A percentile compares a stretch with the other conserved stretches of the same genome.
phyloP scores from a whole-genome alignment of 139 green algal genomes.

The Coccomyxa sp. region DNA sequence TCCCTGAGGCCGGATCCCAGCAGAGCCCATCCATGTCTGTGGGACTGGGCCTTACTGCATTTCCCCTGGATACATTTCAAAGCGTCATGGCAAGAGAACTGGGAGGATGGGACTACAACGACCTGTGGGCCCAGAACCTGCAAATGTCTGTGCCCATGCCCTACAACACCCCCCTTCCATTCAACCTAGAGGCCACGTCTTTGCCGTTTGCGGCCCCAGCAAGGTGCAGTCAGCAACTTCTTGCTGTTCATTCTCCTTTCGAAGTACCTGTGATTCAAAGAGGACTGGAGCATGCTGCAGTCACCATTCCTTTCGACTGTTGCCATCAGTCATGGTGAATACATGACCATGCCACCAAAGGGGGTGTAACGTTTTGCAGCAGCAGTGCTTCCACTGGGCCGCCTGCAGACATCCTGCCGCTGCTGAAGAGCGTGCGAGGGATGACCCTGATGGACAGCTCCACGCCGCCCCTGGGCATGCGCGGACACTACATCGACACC shows the following conservation, averaged over 20 bases:
- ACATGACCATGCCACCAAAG: too few relatives aligned
- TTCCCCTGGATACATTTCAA: neutral
- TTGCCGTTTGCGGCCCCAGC: too few relatives aligned
- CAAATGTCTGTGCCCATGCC: neutral
- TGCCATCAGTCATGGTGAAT: too few relatives aligned
- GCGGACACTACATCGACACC: constrained; percentile 5
- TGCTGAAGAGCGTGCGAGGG: neutral
- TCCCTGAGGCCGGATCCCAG: neutral
- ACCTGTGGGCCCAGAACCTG: neutral
- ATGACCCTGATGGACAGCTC: neutral
- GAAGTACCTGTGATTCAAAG: too few relatives aligned
- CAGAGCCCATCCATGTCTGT: neutral
- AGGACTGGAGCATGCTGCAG: too few relatives aligned
- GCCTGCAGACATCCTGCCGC: neutral
- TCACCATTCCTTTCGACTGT: too few relatives aligned
- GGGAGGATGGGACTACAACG: neutral
- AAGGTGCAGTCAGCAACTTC: too few relatives aligned
- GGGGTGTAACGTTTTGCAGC: neutral
- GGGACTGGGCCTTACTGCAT: neutral
- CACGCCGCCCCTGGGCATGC: neutral
- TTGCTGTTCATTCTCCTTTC: too few relatives aligned
- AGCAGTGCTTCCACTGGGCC: neutral
- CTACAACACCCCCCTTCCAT: neutral
- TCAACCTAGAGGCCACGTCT: too few relatives aligned
- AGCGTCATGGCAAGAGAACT: neutral